Evolutionary conservation across 2,329 filamentous ascomycete genomes (phyloP).

Genomic region (Chalara sp.): DNA sequence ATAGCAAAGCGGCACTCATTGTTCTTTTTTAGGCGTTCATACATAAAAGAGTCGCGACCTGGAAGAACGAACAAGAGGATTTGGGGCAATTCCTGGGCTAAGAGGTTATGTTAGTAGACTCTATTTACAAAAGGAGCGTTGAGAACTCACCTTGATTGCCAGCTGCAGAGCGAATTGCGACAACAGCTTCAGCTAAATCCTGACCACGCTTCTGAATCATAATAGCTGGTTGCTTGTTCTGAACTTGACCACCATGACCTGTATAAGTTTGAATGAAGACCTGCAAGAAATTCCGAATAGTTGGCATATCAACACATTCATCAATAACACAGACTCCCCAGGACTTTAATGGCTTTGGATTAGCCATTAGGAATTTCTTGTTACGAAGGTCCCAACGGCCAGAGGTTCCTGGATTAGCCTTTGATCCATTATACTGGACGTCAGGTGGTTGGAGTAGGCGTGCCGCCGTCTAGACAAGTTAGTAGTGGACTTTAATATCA

Average conservation of each 20-base stretch:
- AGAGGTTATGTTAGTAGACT: background rate
- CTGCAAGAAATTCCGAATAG: constrained; percentile 45
- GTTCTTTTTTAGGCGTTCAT: constrained; percentile 83
- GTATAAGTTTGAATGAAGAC: constrained; percentile 56
- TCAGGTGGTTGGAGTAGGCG: constrained; percentile 64
- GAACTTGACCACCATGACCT: constrained; percentile 52
- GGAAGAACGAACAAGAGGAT: constrained; percentile 74
- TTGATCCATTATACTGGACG: constrained; percentile 50
- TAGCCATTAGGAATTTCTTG: constrained; percentile 67
- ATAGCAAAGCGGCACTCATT: constrained; percentile 81
- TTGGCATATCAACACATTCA: constrained; percentile 40
- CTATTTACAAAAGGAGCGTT: background rate
- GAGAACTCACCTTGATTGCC: constrained; percentile 11
- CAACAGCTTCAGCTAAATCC: constrained; percentile 11
- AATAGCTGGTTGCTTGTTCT: constrained; percentile 38
- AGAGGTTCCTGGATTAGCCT: constrained; percentile 52
- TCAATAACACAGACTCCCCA: constrained; percentile 73
- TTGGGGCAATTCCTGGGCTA: constrained; percentile 43
- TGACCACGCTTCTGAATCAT: constrained; percentile 8
- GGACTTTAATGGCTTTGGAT: constrained; percentile 52
- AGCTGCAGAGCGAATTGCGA: constrained; percentile 7
- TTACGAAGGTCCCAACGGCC: constrained; percentile 86
- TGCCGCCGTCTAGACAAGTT: constrained; percentile 48
- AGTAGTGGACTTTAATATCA: constrained; percentile 3
- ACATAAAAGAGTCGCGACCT: constrained; percentile 63